These are phyloP conservation scores for Groenewaldozyma sp. DNA, from an alignment of 1,139 yeast species.

Conservation along the genomic window DNA sequence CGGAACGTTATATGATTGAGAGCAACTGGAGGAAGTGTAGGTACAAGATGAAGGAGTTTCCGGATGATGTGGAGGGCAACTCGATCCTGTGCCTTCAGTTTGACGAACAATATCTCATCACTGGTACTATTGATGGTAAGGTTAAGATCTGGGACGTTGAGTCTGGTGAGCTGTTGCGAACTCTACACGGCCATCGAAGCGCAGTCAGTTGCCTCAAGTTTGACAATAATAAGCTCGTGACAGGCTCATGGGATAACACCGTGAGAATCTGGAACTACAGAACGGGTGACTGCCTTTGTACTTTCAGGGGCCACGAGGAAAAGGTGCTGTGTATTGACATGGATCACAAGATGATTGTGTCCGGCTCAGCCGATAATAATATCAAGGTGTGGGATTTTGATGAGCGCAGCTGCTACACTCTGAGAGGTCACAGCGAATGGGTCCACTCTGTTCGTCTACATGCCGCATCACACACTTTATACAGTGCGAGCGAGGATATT, in stretches of 20 bases:
- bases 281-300: slow-evolving; percentile 87
- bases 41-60: slow-evolving; percentile 53
- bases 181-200: slow-evolving; percentile 72
- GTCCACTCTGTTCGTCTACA: slow-evolving; percentile 86
- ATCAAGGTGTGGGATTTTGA: slow-evolving; percentile 96
- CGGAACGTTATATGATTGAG: slow-evolving; percentile 84
- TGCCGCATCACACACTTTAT: slow-evolving; percentile 64
- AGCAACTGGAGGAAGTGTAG: slow-evolving; percentile 89
- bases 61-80: slow-evolving; percentile 55
- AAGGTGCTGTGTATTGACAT: slow-evolving; percentile 77
- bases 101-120: slow-evolving; percentile 65
- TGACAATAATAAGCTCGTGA: slow-evolving; percentile 79
- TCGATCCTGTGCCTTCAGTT: slow-evolving; percentile 84
- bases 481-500: slow-evolving; percentile 84
- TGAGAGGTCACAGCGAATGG: slow-evolving; percentile 89
- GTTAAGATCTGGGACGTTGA: slow-evolving; percentile 84
- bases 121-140: slow-evolving; percentile 87
- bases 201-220: slow-evolving; percentile 79
- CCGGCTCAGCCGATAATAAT: slow-evolving; percentile 88
- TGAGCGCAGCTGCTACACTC: slow-evolving; percentile 80
- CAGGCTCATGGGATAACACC: slow-evolving; percentile 86
- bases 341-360: slow-evolving; percentile 71
- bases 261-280: slow-evolving; percentile 94
- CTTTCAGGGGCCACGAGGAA: slow-evolving; percentile 87
- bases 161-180: slow-evolving; percentile 66